Evolutionary conservation across 306 rosid species (phyloP), one percentile per base, ranked within the genome.

Genomic region (Ceratonia siliqua): DNA sequence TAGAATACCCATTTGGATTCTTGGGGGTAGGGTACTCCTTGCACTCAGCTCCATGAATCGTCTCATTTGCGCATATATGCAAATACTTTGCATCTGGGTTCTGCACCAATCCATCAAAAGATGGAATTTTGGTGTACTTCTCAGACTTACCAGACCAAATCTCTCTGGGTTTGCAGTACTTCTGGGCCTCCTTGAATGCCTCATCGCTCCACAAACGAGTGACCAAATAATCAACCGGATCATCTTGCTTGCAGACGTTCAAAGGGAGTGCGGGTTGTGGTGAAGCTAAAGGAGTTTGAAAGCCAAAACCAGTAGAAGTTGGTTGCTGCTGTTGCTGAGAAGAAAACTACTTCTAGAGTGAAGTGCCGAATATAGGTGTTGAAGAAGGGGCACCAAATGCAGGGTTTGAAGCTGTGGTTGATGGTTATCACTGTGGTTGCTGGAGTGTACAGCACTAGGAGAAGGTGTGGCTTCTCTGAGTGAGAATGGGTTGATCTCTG

Each of bases 81-180:
- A 93, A 48, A 56, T 81, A 90, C 78, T 82, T 88, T 13, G 96
- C 90, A 54, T 82, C 68, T 0, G 82, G 45, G 77, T 46, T 89
- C 58, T 93, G 96, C 27, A 84, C 82, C 78, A 93, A 66, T 6
- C 48, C 81, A 18, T 70, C 81, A 33, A 89, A 93, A 20, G 89
- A 66, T 25, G 96, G 93, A n/a, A 93, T 62, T 49, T 87, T 86
- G n/a, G 98, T 93, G 84, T 90, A 93, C 55, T 90, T 93, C 0
- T 87, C 95, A 3, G 96, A 65, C 71, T 93, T 93, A 11, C 96
- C 96, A 2, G 98, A 89, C 98, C 97, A 93, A 72, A 93, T 87
- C 73, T 84, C 76, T 8, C 78, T 87, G 5, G 98, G 87, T 14
- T 89, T 83, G 2, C 82, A 81, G 70, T 14, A 90, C 67, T 93